Percentiles rank a stretch among this genome's conserved stretches.
phyloP scores from a whole-genome alignment of 116 monocot genomes.

The Trichopus zeylanicus region DNA sequence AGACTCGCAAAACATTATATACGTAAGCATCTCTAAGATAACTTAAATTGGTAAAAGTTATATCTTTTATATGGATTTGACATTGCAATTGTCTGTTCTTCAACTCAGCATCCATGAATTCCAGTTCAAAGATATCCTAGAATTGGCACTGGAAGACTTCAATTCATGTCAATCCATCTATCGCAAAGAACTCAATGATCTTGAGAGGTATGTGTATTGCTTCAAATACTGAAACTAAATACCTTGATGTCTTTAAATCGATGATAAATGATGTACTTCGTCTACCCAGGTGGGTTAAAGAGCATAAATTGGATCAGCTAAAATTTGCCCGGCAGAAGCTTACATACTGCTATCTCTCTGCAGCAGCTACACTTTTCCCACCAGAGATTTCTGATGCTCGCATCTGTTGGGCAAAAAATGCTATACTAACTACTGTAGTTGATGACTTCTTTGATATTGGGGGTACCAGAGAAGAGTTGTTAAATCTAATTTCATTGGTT shows the following conservation, averaged over 20 bases:
- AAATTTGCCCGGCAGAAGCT: slow-evolving; percentile 70
- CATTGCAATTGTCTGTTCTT: background rate
- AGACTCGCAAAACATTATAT: slow-evolving; percentile 37
- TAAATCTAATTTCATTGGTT: slow-evolving; percentile 48
- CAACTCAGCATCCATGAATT: slow-evolving; percentile 15
- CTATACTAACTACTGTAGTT: slow-evolving; percentile 61
- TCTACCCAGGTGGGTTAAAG: slow-evolving; percentile 61
- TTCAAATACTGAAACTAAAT: background rate
- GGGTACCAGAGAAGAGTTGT: slow-evolving; percentile 62
- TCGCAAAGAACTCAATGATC: slow-evolving; percentile 41
- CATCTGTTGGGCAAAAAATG: slow-evolving; percentile 67
- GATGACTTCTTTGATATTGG: slow-evolving; percentile 96
- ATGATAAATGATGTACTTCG: background rate
- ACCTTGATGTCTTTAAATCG: background rate
- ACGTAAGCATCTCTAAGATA: slow-evolving; percentile 25
- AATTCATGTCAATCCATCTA: slow-evolving; percentile 40
- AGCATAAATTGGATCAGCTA: slow-evolving; percentile 62
- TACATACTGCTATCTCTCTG: slow-evolving; percentile 73
- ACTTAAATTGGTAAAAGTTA: background rate
- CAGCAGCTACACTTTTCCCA: slow-evolving; percentile 56
- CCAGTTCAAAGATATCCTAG: slow-evolving; percentile 28
- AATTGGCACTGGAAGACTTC: slow-evolving; percentile 54
- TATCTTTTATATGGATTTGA: slow-evolving; percentile 1
- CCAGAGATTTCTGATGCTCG: slow-evolving; percentile 63
- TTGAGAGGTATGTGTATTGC: slow-evolving; percentile 39